These are phyloP conservation scores for Pleurotus djamor DNA, from an alignment of 768 basidiomycete species.

Conservation along the genomic window DNA sequence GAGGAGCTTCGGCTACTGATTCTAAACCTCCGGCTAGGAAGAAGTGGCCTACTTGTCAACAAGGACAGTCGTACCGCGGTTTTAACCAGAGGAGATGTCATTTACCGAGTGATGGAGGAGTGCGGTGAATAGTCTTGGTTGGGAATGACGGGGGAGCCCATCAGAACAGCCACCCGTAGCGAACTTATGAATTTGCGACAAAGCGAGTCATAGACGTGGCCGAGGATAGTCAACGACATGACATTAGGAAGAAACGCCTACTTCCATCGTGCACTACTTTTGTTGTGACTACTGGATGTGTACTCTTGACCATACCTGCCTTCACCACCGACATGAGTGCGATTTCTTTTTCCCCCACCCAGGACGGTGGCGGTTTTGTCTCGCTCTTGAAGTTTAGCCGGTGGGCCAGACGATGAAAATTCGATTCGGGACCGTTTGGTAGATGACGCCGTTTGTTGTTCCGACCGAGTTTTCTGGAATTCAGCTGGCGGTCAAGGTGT, in stretches of 20 bases:
- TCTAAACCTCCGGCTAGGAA: no score
- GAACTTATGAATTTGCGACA: no score
- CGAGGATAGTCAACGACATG: no score
- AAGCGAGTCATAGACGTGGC: no score
- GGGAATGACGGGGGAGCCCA: no score
- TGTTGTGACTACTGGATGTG: neutral
- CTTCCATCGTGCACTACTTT: neutral
- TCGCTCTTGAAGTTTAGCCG: constrained; percentile 6
- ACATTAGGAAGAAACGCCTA: neutral
- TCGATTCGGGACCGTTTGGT: constrained; percentile 63
- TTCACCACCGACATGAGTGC: neutral
- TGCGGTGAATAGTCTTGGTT: no score
- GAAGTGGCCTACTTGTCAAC: no score
- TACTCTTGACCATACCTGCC: neutral
- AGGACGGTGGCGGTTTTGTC: constrained; percentile 1
- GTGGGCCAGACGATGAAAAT: constrained; percentile 37
- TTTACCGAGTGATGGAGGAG: no score
- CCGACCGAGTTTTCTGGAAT: constrained; percentile 60
- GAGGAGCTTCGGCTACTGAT: no score
- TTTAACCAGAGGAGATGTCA: no score
- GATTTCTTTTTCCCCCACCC: neutral
- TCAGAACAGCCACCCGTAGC: no score
- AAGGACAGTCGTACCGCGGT: no score
- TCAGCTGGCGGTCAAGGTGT: constrained; percentile 43
- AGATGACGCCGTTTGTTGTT: constrained; percentile 54